Base-by-base conservation (phyloP, 257 asterid genomes). In the Nicotiana paniculata region DNA sequence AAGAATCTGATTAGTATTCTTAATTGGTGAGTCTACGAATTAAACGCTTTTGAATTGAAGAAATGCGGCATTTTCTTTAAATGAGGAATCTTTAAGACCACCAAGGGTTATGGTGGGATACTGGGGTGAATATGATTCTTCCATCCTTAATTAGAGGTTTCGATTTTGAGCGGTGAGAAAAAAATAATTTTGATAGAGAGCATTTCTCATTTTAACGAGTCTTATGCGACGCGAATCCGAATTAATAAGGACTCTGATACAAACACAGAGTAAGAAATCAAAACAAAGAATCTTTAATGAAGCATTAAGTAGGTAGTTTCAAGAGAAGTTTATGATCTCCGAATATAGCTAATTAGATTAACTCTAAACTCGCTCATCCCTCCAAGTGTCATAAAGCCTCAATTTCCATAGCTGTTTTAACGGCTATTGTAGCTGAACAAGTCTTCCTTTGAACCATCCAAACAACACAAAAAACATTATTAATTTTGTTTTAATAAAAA, bases 381-480 rank as follows among this genome's bases (percentile, higher is more conserved):
- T 74, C 79, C 79, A 74, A 74, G 13, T 74, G 79, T 74, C 79
- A 74, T 48, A 24, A 74, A 74, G 3, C 39, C 58, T 74, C 26
- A 74, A 48, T 46, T 46, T 43, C 24, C 4, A 12, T 46, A 48
- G 79, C 79, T 74, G 62, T 74, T 74, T 74, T 74, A 74, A 26
- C 79, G 79, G 7, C 46, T 13, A 46, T 46, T 72, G 8, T 46
- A 46, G 61, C 61, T 24, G 79, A 72, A 72, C 4, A 74, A 6
- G 62, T 74, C 79, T 7, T 74, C 7, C 8, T 74, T 3, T 74
- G 62, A 24, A 72, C 37, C 58, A 72, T 46, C 79, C 61, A 46
- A 74, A 48, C 48, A 72, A 24, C 24, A 72, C 58, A 70, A 43
- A 69, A 69, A 21, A 37, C 43, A 37, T 37, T 5, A 5, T 35